Percentiles rank a stretch among this genome's conserved stretches.
phyloP scores from a whole-genome alignment of 345 rosid genomes.

The Populus nigra region DNA sequence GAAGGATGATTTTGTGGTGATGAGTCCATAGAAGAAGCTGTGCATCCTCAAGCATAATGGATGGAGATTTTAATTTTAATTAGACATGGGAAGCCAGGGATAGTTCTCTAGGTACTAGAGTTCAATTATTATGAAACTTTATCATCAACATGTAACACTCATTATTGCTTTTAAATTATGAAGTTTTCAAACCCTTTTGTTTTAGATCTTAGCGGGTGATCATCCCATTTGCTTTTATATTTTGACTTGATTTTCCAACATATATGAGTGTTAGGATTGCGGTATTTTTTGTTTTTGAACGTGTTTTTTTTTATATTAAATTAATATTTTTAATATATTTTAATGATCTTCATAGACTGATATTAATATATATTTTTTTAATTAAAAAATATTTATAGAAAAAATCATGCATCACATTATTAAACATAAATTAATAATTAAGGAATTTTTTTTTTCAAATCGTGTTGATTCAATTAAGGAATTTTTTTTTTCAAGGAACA shows the following conservation, averaged over 20 bases:
- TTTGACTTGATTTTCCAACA: background rate
- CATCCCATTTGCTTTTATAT: background rate
- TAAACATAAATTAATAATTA: too few relatives aligned
- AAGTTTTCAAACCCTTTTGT: background rate
- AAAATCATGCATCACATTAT: too few relatives aligned
- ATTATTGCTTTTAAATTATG: slow-evolving; percentile 2
- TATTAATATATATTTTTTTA: too few relatives aligned
- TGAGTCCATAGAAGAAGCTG: background rate
- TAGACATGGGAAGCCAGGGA: background rate
- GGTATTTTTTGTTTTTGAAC: too few relatives aligned
- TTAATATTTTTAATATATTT: too few relatives aligned
- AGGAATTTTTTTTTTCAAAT: too few relatives aligned
- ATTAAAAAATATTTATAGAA: too few relatives aligned
- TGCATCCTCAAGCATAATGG: background rate
- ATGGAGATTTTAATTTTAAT: background rate
- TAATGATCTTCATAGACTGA: too few relatives aligned
- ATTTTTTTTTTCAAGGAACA: too few relatives aligned
- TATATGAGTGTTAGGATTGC: too few relatives aligned
- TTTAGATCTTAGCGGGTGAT: background rate
- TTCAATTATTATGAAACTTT: slow-evolving; percentile 4
- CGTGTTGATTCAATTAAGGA: too few relatives aligned
- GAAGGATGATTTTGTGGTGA: background rate
- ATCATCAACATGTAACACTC: background rate
- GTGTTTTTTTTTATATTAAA: too few relatives aligned
- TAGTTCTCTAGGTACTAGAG: background rate